phyloP scores from a whole-genome alignment of 2,329 filamentous ascomycete genomes.

The Xylariaceae sp. region DNA sequence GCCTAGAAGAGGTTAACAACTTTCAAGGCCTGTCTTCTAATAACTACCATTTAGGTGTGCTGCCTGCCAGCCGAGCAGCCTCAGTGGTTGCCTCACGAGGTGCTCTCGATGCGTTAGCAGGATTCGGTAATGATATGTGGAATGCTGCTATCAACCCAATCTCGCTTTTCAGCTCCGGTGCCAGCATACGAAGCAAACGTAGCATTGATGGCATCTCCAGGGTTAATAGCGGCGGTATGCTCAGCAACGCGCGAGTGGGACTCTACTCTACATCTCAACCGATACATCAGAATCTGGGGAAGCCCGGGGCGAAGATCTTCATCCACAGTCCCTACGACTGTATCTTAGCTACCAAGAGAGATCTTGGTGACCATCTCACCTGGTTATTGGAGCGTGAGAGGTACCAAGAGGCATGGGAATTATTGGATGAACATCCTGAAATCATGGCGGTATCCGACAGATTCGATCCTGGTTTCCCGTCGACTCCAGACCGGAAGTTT shows the following conservation, averaged over 20 bases:
- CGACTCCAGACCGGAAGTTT: constrained; percentile 39
- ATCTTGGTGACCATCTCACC: constrained; percentile 74
- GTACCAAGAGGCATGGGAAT: constrained; percentile 81
- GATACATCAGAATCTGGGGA: constrained; percentile 50
- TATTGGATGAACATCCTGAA: constrained; percentile 84
- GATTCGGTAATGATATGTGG: constrained; percentile 72
- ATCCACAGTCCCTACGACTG: constrained; percentile 97
- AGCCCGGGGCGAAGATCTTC: constrained; percentile 67
- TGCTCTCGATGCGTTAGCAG: constrained; percentile 70
- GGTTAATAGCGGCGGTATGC: constrained; percentile 39
- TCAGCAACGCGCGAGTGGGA: constrained; percentile 33
- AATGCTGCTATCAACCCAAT: constrained; percentile 86
- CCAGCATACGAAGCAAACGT: constrained; percentile 62
- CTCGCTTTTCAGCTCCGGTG: constrained; percentile 78
- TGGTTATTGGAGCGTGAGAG: constrained; percentile 81
- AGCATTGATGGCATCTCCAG: constrained; percentile 57
- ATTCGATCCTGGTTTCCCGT: constrained; percentile 36
- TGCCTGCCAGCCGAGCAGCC: constrained; percentile 68
- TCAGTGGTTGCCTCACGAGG: constrained; percentile 60
- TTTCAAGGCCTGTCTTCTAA: constrained; percentile 80
- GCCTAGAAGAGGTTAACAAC: constrained; percentile 69
- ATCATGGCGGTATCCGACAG: constrained; percentile 45
- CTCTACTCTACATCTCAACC: constrained; percentile 30
- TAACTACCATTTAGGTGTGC: constrained; percentile 83
- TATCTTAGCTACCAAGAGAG: constrained; percentile 82